Evolutionary conservation across 2,329 filamentous ascomycete genomes (phyloP), one percentile per base, ranked within the genome.

Genomic region (Aspergillus novoparasiticus): DNA sequence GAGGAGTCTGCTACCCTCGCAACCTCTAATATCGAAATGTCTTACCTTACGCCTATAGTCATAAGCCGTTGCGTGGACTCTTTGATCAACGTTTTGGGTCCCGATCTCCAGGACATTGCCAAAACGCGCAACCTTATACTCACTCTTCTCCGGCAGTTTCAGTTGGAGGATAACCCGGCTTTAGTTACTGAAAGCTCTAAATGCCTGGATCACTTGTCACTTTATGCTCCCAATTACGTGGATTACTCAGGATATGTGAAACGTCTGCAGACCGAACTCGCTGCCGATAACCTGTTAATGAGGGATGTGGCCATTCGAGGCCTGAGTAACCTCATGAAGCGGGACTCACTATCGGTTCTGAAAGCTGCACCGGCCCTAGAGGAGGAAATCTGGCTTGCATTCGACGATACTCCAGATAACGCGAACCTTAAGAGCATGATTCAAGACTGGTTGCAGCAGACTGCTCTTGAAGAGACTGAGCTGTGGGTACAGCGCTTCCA

Each of bases 51-150:
- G 0, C 87, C 90, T 1, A 89, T 93, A 23, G 91, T 93, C 1
- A 89, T 98, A 65, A 90, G 92, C 36, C 89, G 93, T 70, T 96
- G 93, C 69, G 89, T 97, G 34, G 94, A 98, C 77, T 95, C 94
- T n/a, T 84, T 97, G 28, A 93, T 99, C 80, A 98, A 98, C 70
- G 95, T 99, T 11, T 85, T 99, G 12, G 95, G 95, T 0, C 95
- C 95, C 0, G 96, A 99, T 78, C 82, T 99, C 26, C 95, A 98
- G 77, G 95, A 98, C 72, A 88, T 95, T 67, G 88, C 88, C 4
- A 97, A 96, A 78, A 92, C 93, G n/a, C 85, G 95, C 68, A 94
- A 97, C 73, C 85, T 99, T 59, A 95, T 98, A 57, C 85, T 98
- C 65, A 95, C 90, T 0, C 84, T 99, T 10, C 89, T 98, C 4